A percentile compares a stretch with the other conserved stretches of the same genome.
Evolutionary conservation across 306 rosid genomes (phyloP).

Genomic region (Macrotyloma uniflorum): DNA sequence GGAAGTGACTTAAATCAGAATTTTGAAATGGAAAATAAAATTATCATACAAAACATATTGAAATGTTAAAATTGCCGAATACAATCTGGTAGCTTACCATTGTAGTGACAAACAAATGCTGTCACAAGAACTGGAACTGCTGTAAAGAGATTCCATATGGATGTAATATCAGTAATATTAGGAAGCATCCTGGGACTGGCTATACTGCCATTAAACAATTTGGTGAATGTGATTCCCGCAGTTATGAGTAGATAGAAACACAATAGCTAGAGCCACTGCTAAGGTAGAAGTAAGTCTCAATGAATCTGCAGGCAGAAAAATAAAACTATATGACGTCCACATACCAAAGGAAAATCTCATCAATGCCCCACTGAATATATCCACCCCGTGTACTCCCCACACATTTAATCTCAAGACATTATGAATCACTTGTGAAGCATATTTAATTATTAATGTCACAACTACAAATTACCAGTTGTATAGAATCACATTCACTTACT

Average conservation of each 20-base stretch:
- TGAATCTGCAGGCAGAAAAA: slow-evolving; percentile 60
- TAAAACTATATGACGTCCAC: not conserved
- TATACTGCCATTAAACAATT: slow-evolving; percentile 57
- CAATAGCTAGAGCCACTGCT: slow-evolving; percentile 69
- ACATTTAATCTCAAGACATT: not conserved
- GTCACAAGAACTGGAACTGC: slow-evolving; percentile 76
- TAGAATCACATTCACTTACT: not conserved
- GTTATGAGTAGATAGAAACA: slow-evolving; percentile 67
- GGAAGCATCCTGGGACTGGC: slow-evolving; percentile 65
- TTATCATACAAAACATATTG: not conserved
- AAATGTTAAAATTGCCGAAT: slow-evolving; percentile 13
- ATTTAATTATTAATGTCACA: not conserved
- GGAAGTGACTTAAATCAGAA: not conserved
- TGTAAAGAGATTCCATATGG: slow-evolving; percentile 70
- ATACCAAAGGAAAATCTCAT: not conserved
- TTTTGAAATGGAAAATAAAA: not conserved
- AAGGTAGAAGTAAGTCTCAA: slow-evolving; percentile 60
- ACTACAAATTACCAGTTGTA: not conserved
- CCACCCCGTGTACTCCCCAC: not conserved
- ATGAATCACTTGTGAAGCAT: not conserved
- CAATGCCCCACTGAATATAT: not conserved
- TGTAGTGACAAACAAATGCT: slow-evolving; percentile 74
- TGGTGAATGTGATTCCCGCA: slow-evolving; percentile 62
- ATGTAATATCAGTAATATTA: slow-evolving; percentile 48
- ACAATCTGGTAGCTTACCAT: slow-evolving; percentile 48